phyloP scores from a whole-genome alignment of 306 rosid genomes.

The Glycine tomentella region DNA sequence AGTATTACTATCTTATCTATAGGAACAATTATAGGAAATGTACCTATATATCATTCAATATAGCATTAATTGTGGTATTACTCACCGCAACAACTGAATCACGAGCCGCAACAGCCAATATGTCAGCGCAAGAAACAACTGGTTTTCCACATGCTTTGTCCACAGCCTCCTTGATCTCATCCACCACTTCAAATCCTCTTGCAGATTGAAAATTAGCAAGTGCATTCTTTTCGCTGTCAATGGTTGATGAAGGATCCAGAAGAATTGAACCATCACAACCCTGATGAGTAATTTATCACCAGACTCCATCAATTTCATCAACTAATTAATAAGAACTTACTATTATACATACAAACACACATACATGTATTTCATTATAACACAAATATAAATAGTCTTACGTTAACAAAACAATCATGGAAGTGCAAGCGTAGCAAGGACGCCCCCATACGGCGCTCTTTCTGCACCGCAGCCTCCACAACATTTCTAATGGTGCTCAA shows the following conservation, averaged over 20 bases:
- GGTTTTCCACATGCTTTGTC: slow-evolving; percentile 52
- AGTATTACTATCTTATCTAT: too few relatives aligned
- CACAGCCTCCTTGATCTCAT: slow-evolving; percentile 48
- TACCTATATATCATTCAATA: too few relatives aligned
- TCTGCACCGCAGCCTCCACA: slow-evolving; percentile 41
- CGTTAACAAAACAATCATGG: slow-evolving; percentile 63
- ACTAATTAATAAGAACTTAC: not conserved
- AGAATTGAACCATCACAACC: slow-evolving; percentile 63
- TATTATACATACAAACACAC: not conserved
- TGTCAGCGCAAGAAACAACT: slow-evolving; percentile 61
- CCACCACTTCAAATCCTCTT: slow-evolving; percentile 58
- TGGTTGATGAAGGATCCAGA: slow-evolving; percentile 47
- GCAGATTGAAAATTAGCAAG: slow-evolving; percentile 9
- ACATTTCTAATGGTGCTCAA: slow-evolving; percentile 42
- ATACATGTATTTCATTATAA: not conserved
- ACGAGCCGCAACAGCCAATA: slow-evolving; percentile 52
- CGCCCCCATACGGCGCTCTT: slow-evolving; percentile 56
- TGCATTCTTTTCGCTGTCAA: slow-evolving; percentile 56
- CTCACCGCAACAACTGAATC: slow-evolving; percentile 51
- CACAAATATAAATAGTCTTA: not conserved
- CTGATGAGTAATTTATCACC: not conserved
- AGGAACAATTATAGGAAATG: too few relatives aligned
- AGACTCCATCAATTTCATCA: not conserved
- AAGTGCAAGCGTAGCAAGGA: slow-evolving; percentile 56
- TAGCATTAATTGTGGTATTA: not conserved